phyloP scores from a whole-genome alignment of 805 yeast species.

The Candida qinlingensis region DNA sequence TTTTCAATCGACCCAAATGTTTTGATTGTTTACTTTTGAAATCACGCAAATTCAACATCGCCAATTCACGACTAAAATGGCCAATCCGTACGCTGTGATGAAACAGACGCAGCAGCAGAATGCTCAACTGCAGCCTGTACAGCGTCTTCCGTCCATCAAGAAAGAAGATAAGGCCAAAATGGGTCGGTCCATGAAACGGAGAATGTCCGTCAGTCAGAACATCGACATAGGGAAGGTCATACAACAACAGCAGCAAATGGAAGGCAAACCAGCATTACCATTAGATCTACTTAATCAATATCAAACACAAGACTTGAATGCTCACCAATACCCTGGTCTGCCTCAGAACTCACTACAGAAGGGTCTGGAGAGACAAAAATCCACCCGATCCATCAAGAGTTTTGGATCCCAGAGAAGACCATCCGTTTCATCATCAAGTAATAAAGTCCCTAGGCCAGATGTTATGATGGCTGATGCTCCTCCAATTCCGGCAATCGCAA shows the following conservation, averaged over 20 bases:
- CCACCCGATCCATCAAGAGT: slow-evolving; percentile 1
- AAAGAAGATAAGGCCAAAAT: slow-evolving; percentile 32
- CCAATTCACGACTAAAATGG: not conserved
- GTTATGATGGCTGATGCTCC: not conserved
- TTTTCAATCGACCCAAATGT: not conserved
- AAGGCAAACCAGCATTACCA: slow-evolving; percentile 27
- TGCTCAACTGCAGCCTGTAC: slow-evolving; percentile 3
- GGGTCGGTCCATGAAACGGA: slow-evolving; percentile 37
- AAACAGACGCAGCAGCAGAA: slow-evolving; percentile 7
- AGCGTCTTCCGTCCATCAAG: slow-evolving; percentile 29
- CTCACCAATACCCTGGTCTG: slow-evolving; percentile 5
- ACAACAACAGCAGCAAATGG: slow-evolving; percentile 5
- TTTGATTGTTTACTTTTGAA: not conserved
- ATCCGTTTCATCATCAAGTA: not conserved
- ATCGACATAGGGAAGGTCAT: slow-evolving; percentile 13
- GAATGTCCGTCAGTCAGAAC: slow-evolving; percentile 37
- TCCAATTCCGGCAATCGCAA: slow-evolving; percentile 3
- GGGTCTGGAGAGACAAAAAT: slow-evolving; percentile 5
- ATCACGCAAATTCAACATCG: too few species aligned
- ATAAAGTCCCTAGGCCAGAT: not conserved
- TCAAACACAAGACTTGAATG: slow-evolving; percentile 5
- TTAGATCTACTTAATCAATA: slow-evolving; percentile 15
- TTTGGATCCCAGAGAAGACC: not conserved
- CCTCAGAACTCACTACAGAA: slow-evolving; percentile 3
- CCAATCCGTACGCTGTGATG: slow-evolving; percentile 16